Base-by-base conservation (phyloP, 2,329 filamentous ascomycete species). In the Pseudogymnoascus sp. region DNA sequence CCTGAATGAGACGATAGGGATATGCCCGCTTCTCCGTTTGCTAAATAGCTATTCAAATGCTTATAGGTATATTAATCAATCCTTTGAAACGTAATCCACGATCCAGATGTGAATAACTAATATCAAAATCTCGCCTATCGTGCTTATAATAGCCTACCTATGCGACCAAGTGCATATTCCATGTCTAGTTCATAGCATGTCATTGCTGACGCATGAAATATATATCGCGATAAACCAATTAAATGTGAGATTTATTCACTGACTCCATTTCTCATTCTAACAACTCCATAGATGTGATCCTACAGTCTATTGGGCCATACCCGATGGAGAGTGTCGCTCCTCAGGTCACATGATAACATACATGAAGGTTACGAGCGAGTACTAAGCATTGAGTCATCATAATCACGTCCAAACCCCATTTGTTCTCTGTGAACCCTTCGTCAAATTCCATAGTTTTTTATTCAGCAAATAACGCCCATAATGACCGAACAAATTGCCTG, bases 401-500 rank as follows among this genome's bases (percentile, higher is more conserved):
- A 56, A 56, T 56, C 5, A 19, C 29, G 31, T 19, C 42, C n/a
- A 19, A 21, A 14, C 10, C 42, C 2, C 2, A 10, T 33, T 7
- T 56, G 50, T 56, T 33, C 50, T 33, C 29, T 19, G 2, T 33
- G 14, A 33, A 19, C 26, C n/a, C 50, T 4, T 19, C 5, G 61
- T 65, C 62, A 64, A 59, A 33, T 29, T 14, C 37, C 10, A 16
- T 47, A 35, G 6, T 37, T 21, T 61, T 5, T 29, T 13, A 47
- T 40, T 44, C 19, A 26, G 1, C 16, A 42, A 33, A 40, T 53
- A 44, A 33, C 35, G 47, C 19, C 33, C 66, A 74, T 65, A 6
- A 85, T 86, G 83, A 77, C 82, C 47, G 79, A 81, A 64, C 85
- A 82, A 75, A 71, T 95, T 61, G 81, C 91, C 69, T 96, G 86